Evolutionary conservation across 768 basidiomycete species (phyloP), one percentile per base, ranked within the genome.

Genomic region (Kwoniella europaea): DNA sequence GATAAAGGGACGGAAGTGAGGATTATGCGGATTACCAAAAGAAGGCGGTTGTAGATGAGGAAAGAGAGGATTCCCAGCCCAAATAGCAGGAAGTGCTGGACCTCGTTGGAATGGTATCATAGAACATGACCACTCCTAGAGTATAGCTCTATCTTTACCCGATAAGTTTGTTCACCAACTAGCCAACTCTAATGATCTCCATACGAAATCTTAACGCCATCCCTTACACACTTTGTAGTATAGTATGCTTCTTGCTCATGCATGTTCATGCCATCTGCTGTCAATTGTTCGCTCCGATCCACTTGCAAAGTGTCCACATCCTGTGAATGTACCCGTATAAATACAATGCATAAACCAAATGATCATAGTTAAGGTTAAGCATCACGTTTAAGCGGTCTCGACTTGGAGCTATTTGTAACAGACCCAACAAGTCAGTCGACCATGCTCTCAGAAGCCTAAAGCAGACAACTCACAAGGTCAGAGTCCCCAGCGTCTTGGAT

Each of bases 401-500:
- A 75, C 71, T 60, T 72, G 71, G 71, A 80, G 73, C 79, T 80
- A 63, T 22, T 16, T 20, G 35, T 27, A 12, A 58, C 35, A 35
- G 4, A 35, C 35, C 7, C 3, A 35, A 27, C 27, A 3, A 27
- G 27, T 27, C 27, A 27, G 27, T 27, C 27, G 27, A 27, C 3
- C 27, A 27, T 27, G 27, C 27, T 27, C 27, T 27, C 27, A 27
- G 27, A 27, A 42, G 29, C 60, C 12, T 13, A 3, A 16, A 35
- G 4, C 3, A 27, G 6, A 16, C n/a, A 44, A 81, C 82, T 76
- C 68, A 83, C 82, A 64, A 99, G 88, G 85, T 98, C 96, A 74
- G 93, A 94, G 87, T 98, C 97, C 83, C 96, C 96, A 77, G 91
- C 91, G 87, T 98, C 94, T 77, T 89, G 87, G 85, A 99, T 89